Evolutionary conservation across 495 filamentous ascomycete genomes (phyloP), one percentile per base, ranked within the genome.

Genomic region (Aspergillus asperescens): DNA sequence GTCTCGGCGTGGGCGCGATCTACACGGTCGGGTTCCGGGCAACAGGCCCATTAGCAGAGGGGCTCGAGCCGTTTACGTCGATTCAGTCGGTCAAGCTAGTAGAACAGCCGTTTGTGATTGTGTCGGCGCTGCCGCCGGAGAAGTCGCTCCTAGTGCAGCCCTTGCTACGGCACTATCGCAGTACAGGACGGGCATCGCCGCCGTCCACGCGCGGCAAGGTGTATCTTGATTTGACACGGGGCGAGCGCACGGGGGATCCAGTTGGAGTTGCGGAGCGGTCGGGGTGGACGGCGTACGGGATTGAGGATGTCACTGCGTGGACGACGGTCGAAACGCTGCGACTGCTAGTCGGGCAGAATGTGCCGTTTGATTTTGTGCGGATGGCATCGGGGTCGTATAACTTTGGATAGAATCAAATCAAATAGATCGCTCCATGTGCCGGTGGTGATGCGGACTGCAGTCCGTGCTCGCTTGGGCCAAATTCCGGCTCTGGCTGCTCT

Each of bases 11-110:
- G 23, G 84, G 86, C 6, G 82, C 87, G 29, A 85, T 93, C 44
- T 90, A 90, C 63, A 90, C 88, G 0, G 87, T 90, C 46, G 88
- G 88, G 5, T 93, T 93, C 68, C 84, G 82, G 65, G 82, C 82
- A 1, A 80, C 79, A 12, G 79, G 80, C 4, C 77, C 80, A 1
- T 68, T 89, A 6, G 77, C 82, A 0, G 73, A 74, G 1, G 81
- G 83, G 19, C 69, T 82, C n/a, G 84, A 90, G 63, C 88, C 85
- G 4, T 89, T 90, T 66, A 88, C 84, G 15, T 86, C 82, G 23
- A 81, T 91, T 42, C 88, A 90, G 57, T 85, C 84, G 25, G 80
- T 91, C 15, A 86, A 90, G 62, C 63, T 79, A 27, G 82, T 89
- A 9, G 78, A 83, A 40, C 81, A 87, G 50, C 88, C 88, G 1